Conservation (phyloP, 768 basidiomycete genomes). For the Boletus rufocinnamomeus region DNA sequence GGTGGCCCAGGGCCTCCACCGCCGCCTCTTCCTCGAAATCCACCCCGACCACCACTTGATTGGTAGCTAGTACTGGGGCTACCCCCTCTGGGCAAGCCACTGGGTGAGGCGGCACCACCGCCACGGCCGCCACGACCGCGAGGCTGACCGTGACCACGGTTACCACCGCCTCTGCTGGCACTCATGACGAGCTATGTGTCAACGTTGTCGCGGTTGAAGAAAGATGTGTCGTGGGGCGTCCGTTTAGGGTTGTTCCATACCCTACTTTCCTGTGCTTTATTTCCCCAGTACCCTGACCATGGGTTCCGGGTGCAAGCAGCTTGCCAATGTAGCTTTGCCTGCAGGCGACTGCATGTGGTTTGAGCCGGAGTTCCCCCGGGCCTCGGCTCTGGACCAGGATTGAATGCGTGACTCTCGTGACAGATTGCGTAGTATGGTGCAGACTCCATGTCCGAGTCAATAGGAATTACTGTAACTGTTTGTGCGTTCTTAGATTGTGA, state of each 20-base stretch:
- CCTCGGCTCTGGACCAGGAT: background rate
- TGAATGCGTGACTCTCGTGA: background rate
- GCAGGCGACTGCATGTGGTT: background rate
- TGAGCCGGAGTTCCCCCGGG: background rate
- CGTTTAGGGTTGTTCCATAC: background rate
- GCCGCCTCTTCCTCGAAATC: no score
- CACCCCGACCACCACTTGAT: conserved; percentile 6
- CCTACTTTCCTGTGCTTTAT: no score
- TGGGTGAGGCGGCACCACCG: background rate
- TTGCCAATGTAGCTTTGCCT: background rate
- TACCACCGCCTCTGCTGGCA: conserved; percentile 10
- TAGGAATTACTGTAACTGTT: conserved; percentile 79
- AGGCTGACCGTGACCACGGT: conserved; percentile 19
- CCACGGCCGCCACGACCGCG: no score
- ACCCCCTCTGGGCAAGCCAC: conserved; percentile 2
- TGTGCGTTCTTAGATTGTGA: conserved; percentile 71
- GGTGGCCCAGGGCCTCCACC: conserved; percentile 30
- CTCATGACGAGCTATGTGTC: conserved; percentile 16
- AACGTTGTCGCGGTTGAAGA: background rate
- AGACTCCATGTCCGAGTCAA: conserved; percentile 70
- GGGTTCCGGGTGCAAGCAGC: background rate
- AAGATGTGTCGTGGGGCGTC: background rate
- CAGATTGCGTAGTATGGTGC: conserved; percentile 80
- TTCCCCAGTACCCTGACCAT: background rate
- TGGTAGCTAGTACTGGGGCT: conserved; percentile 12